A percentile compares a stretch with the other conserved stretches of the same genome.
phyloP scores from a whole-genome alignment of 176 grass and related monocot species.

The Hsuehochloa calcarea region DNA sequence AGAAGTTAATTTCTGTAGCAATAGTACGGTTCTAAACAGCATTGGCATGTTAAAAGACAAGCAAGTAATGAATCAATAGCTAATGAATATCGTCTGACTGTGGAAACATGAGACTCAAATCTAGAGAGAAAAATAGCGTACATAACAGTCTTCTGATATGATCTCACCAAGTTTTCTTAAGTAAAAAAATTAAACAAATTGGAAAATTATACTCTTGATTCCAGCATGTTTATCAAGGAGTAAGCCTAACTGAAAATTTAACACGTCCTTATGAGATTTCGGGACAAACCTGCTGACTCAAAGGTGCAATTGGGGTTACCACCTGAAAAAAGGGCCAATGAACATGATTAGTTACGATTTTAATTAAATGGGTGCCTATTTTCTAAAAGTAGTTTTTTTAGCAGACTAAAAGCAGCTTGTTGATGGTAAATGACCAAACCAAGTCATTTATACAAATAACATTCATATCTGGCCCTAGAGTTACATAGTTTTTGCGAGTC shows the following conservation, averaged over 20 bases:
- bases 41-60: not conserved
- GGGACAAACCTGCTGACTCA: conserved; percentile 92
- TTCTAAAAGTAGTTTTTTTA: not conserved
- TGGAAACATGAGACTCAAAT: not conserved
- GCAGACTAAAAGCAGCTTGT: not conserved
- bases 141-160: not conserved
- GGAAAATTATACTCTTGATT: not conserved
- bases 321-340: conserved; percentile 62
- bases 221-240: not conserved
- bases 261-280: not conserved
- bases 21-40: not conserved
- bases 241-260: conserved; percentile 4
- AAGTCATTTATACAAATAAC: not conserved
- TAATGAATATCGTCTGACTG: not conserved
- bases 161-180: not conserved
- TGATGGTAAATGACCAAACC: not conserved
- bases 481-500: not conserved
- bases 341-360: conserved; percentile 1
- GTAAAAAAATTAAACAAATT: not conserved
- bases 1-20: not conserved
- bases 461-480: not conserved
- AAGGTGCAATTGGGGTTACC: conserved; percentile 95
- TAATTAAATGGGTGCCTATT: not conserved
- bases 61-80: not conserved
- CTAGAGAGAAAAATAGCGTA: not conserved